These are phyloP conservation scores for Babesia sp. DNA, from an alignment of 169 alveolate genomes.

Conservation along the genomic window DNA sequence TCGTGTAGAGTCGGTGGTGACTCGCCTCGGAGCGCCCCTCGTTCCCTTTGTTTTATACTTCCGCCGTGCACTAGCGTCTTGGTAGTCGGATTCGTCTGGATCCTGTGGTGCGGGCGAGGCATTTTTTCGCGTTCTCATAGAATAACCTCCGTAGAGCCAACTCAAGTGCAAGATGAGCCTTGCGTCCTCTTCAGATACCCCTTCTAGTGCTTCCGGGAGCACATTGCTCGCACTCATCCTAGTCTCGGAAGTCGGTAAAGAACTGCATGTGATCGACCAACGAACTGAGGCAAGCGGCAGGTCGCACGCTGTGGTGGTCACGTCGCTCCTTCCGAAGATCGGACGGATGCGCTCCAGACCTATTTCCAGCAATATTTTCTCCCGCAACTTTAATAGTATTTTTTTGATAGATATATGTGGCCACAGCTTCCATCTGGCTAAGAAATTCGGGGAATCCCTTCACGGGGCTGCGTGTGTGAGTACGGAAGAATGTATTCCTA, in stretches of 20 bases:
- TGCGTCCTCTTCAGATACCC: slow-evolving; percentile 56
- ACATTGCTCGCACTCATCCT: neutral
- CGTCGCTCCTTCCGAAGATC: neutral
- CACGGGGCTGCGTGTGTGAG: neutral
- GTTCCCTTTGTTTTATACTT: neutral
- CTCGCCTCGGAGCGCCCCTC: neutral
- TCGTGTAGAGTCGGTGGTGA: neutral
- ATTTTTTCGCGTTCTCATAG: slow-evolving; percentile 29
- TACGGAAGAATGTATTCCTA: slow-evolving; percentile 7
- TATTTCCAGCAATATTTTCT: neutral
- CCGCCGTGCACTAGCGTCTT: neutral
- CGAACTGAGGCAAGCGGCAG: slow-evolving; percentile 20
- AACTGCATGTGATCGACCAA: slow-evolving; percentile 26
- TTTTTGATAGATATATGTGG: neutral
- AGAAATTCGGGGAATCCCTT: slow-evolving; percentile 38
- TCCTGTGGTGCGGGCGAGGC: neutral
- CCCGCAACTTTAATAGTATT: neutral
- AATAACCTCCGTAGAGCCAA: slow-evolving; percentile 67
- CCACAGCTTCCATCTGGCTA: slow-evolving; percentile 5
- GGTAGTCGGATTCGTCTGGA: neutral
- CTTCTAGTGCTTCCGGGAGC: slow-evolving; percentile 3
- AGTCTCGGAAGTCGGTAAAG: slow-evolving; percentile 22
- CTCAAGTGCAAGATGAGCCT: slow-evolving; percentile 55
- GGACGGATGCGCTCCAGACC: neutral
- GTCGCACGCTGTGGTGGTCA: slow-evolving; percentile 28